Percentiles rank a stretch among this genome's conserved stretches.
Evolutionary conservation across 306 rosid genomes (phyloP).

Genomic region (Rosa rugosa): DNA sequence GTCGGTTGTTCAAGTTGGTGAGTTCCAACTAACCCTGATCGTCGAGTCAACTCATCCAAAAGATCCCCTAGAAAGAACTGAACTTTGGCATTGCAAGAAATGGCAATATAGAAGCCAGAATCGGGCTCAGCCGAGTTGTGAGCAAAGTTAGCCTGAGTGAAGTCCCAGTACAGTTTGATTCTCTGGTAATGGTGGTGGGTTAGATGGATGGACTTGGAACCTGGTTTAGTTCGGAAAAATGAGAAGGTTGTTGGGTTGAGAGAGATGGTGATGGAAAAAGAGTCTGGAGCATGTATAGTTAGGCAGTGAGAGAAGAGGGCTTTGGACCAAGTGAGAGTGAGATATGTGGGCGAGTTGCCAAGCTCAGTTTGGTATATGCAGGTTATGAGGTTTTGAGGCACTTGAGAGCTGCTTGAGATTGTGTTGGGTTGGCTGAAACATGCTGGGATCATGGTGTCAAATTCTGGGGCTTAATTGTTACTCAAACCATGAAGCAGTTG

Average conservation of each 20-base stretch:
- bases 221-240: slow-evolving; percentile 45
- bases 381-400: slow-evolving; percentile 55
- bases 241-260: slow-evolving; percentile 64
- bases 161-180: slow-evolving; percentile 73
- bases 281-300: slow-evolving; percentile 44
- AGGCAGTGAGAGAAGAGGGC: slow-evolving; percentile 55
- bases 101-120: slow-evolving; percentile 62
- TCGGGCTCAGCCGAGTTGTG: slow-evolving; percentile 62
- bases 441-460: slow-evolving; percentile 60
- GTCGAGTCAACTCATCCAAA: slow-evolving; percentile 31
- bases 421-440: slow-evolving; percentile 80
- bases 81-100: slow-evolving; percentile 39
- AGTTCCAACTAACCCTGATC: slow-evolving; percentile 22
- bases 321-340: slow-evolving; percentile 74
- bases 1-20: slow-evolving; percentile 26
- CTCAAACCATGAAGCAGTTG: slow-evolving; percentile 27
- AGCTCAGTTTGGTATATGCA: slow-evolving; percentile 67
- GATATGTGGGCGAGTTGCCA: slow-evolving; percentile 47
- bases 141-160: slow-evolving; percentile 45
- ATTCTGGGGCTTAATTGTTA: slow-evolving; percentile 19
- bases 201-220: slow-evolving; percentile 57
- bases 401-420: slow-evolving; percentile 42
- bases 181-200: slow-evolving; percentile 34
- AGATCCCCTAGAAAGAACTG: slow-evolving; percentile 71
- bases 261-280: slow-evolving; percentile 59